Percentiles rank a stretch among this genome's conserved stretches.
phyloP scores from a whole-genome alignment of 2,329 filamentous ascomycete species.

The Curvularia sp. region DNA sequence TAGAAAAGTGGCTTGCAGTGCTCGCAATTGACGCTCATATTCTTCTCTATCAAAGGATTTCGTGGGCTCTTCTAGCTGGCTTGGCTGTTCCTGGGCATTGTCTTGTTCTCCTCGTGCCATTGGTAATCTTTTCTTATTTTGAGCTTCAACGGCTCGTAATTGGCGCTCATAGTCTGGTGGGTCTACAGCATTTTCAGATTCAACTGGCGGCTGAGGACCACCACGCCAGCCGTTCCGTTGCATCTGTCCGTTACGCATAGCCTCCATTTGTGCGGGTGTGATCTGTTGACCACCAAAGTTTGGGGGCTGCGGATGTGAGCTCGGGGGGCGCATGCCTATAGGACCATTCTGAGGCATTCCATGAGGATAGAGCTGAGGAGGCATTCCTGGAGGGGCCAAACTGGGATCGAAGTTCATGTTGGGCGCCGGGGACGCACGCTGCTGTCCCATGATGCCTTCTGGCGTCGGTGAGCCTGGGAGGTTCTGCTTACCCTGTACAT shows the following conservation, averaged over 20 bases:
- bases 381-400: slow-evolving; percentile 58
- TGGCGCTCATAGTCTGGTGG: background rate
- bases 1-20: too few species aligned
- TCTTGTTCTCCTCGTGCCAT: background rate
- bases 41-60: background rate
- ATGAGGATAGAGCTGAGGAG: slow-evolving; percentile 46
- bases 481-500: slow-evolving; percentile 60
- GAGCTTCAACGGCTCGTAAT: background rate
- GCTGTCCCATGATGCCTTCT: slow-evolving; percentile 70
- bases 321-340: slow-evolving; percentile 64
- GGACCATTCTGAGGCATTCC: slow-evolving; percentile 43
- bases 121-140: background rate
- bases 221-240: slow-evolving; percentile 49
- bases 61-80: background rate
- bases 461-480: slow-evolving; percentile 73
- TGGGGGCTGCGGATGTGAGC: slow-evolving; percentile 56
- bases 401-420: slow-evolving; percentile 60
- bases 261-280: slow-evolving; percentile 64
- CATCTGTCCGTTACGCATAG: slow-evolving; percentile 50
- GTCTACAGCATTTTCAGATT: background rate
- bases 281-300: slow-evolving; percentile 68
- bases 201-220: slow-evolving; percentile 39
- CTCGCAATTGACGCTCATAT: background rate
- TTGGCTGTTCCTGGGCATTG: background rate
- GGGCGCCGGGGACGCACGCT: slow-evolving; percentile 66